Evolutionary conservation across 768 basidiomycete species (phyloP), one percentile per base, ranked within the genome.

Genomic region (Gelatoporia subvermispora): DNA sequence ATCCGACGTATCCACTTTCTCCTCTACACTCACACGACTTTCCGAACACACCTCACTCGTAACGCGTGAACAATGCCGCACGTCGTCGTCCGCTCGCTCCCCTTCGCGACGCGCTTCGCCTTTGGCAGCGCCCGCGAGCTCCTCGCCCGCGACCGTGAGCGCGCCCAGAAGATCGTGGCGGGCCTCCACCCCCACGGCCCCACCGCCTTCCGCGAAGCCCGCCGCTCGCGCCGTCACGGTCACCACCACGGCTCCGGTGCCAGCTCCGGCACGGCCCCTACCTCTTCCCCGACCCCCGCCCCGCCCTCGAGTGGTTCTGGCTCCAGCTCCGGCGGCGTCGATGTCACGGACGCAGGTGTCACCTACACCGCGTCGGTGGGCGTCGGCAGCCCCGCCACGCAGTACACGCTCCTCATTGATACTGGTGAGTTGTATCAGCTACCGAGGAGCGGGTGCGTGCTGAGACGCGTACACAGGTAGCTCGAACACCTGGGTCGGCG

Each of bases 401-500:
- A 68, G 42, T 81, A 72, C 58, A 74, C 62, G 2, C 73, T 84
- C 35, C 68, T 82, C 41, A 79, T 82, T 25, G 80, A 82, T 48
- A 83, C 78, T 1, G 78, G 80, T 73, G 50, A 21, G 67, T 53
- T 10, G 20, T 2, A 46, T 38, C 24, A 20, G 13, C 17, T 15
- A 23, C 8, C 7, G 25, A 38, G 15, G 25, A 17, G 21, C 5
- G 10, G 35, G 13, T 34, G 23, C 13, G 23, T 34, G 23, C 18
- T 47, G 3, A 37, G 16, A 22, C n/a, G 37, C 40, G 24, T 35
- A 54, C 55, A 25, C 37, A 67, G 76, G 64, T 55, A 72, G 67
- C 66, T 76, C 67, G 37, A 77, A 78, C 62, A 79, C 76, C n/a
- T 83, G 79, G 81, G 58, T 81, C 31, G 79, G 80, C 36, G 81